Base-by-base conservation (phyloP, 768 basidiomycete genomes). In the Auricularia sp. region DNA sequence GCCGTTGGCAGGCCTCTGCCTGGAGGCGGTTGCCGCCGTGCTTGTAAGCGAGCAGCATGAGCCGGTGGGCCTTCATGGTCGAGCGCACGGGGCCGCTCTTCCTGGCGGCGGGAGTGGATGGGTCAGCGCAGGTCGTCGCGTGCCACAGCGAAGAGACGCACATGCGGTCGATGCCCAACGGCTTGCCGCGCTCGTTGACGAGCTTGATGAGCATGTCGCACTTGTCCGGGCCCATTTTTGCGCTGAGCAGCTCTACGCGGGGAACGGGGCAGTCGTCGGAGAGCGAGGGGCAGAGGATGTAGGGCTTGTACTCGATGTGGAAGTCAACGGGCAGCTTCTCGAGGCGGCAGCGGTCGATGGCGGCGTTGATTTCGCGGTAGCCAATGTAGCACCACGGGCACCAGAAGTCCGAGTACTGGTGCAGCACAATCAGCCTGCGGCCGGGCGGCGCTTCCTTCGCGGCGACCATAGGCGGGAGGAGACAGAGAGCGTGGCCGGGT, bases 11-110 rank as follows among this genome's bases (percentile, higher is more conserved):
- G 51, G 86, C 69, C 1, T 82, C 78, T 5, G 83, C 72, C 73
- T 92, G 90, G 39, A 82, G 70, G 11, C 78, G 71, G 71, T 85
- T 81, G 0, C 89, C 88, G 18, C 86, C 86, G 21, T 84, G 66
- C 67, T 79, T 74, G 72, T 79, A 87, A 1, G 90, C 89, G 71
- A 89, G 88, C 64, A 83, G 82, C 36, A 86, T 79, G 34, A 94
- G 78, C 11, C 90, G 82, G 73, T 92, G 91, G 8, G 87, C 87
- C 21, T 79, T 76, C 44, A 80, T 85, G n/a, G 90, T 88, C 70
- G 85, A 83, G 63, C 82, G 79, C 67, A 92, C 78, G 14, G 79
- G 78, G 21, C 89, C 89, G 16, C 78, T 79, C 70, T 84, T 85
- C 3, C 88, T 90, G 69, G 16, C 62, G 36, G n/a, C n/a, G 44